These are phyloP conservation scores for Venturia asperata DNA, from an alignment of 2,329 filamentous ascomycete genomes.

Conservation along the genomic window DNA sequence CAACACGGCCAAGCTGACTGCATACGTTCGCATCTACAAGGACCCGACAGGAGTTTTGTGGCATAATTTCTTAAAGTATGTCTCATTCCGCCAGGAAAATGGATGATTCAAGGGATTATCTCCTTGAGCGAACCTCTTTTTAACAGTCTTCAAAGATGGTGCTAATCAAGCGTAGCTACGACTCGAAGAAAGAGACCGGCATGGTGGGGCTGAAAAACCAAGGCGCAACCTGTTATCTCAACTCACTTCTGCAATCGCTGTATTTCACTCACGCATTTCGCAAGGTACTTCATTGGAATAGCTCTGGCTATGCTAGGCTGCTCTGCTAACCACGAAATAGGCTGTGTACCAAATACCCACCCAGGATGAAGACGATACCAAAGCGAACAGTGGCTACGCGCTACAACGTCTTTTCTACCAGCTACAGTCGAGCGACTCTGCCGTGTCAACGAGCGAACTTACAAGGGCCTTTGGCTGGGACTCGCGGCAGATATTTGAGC, in stretches of 20 bases:
- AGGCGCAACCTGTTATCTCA: slow-evolving; percentile 61
- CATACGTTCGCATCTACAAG: slow-evolving; percentile 73
- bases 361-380: slow-evolving; percentile 65
- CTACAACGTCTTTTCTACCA: slow-evolving; percentile 92
- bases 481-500: slow-evolving; percentile 93
- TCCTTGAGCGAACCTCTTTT: not conserved
- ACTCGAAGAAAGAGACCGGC: slow-evolving; percentile 98
- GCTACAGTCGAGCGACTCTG: slow-evolving; percentile 74
- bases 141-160: not conserved
- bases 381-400: slow-evolving; percentile 84
- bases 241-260: slow-evolving; percentile 42
- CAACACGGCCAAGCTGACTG: slow-evolving; percentile 70
- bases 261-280: slow-evolving; percentile 73
- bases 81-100: not conserved
- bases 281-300: slow-evolving; percentile 51
- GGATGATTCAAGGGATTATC: not conserved
- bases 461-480: slow-evolving; percentile 98
- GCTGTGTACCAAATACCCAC: slow-evolving; percentile 97
- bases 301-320: not conserved
- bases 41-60: slow-evolving; percentile 84
- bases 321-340: slow-evolving; percentile 37
- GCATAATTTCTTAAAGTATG: slow-evolving; percentile 75
- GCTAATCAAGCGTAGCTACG: slow-evolving; percentile 52
- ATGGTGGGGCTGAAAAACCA: slow-evolving; percentile 97
- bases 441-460: slow-evolving; percentile 85